These are phyloP conservation scores for Neoboletus magnificus DNA, from an alignment of 768 basidiomycete genomes.

Conservation along the genomic window DNA sequence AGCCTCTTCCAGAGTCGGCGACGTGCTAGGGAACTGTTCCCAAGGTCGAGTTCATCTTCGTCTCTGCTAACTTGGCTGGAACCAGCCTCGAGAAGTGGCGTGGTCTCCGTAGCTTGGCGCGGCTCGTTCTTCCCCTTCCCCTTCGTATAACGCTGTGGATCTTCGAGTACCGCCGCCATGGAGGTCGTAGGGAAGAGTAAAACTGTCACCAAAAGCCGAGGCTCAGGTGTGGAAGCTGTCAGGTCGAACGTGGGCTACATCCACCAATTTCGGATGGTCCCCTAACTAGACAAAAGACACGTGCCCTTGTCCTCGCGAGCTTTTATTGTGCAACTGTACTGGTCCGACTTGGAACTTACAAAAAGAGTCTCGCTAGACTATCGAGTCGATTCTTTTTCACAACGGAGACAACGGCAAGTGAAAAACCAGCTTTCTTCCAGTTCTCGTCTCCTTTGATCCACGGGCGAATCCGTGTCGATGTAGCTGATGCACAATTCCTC, in stretches of 20 bases:
- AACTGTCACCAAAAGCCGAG: neutral
- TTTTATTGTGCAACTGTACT: neutral
- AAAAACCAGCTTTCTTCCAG: slow-evolving; percentile 57
- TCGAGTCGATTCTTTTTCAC: slow-evolving; percentile 26
- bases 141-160: slow-evolving; percentile 14
- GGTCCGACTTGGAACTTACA: neutral
- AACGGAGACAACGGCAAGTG: slow-evolving; percentile 47
- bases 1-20: slow-evolving; percentile 35
- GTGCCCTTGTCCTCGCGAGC: no score
- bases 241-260: slow-evolving; percentile 16
- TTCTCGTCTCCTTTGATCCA: slow-evolving; percentile 38
- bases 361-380: neutral
- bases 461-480: slow-evolving; percentile 34
- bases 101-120: slow-evolving; percentile 27
- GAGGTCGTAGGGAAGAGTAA: slow-evolving; percentile 10
- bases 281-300: neutral
- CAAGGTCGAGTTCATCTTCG: slow-evolving; percentile 21
- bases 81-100: slow-evolving; percentile 28
- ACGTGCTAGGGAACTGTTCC: slow-evolving; percentile 18
- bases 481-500: slow-evolving; percentile 63
- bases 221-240: slow-evolving; percentile 2
- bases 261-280: slow-evolving; percentile 3
- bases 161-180: slow-evolving; percentile 22
- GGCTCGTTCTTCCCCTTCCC: slow-evolving; percentile 27
- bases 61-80: slow-evolving; percentile 20